A percentile compares a stretch with the other conserved stretches of the same genome.
Conservation (phyloP, 129 eudicot species). For the Solidago caesia region DNA sequence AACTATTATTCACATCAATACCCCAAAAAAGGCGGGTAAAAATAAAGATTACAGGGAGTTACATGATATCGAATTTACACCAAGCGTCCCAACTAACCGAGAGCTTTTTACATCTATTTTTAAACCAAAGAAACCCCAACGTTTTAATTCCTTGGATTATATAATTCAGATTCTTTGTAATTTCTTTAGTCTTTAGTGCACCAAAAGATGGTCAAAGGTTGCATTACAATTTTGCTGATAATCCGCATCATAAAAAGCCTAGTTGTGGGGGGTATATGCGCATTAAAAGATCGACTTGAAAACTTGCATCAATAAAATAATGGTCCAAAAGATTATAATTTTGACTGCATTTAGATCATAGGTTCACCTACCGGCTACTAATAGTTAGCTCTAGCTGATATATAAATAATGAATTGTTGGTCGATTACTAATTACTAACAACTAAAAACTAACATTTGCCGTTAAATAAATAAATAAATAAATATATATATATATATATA, state of each 20-base stretch:
- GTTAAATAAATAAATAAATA: too few species aligned
- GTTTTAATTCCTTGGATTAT: too few species aligned
- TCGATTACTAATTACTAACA: neutral
- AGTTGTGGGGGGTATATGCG: conserved; percentile 6
- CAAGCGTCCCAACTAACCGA: too few species aligned
- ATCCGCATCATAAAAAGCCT: conserved; percentile 19
- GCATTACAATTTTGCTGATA: conserved; percentile 3
- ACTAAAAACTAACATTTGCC: too few species aligned
- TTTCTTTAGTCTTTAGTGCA: conserved; percentile 15
- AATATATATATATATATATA: too few species aligned
- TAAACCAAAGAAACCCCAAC: too few species aligned
- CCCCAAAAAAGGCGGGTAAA: too few species aligned
- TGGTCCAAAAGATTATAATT: neutral
- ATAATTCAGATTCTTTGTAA: neutral
- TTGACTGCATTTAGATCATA: conserved; percentile 19
- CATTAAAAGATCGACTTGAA: conserved; percentile 7
- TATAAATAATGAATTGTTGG: neutral
- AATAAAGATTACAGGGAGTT: too few species aligned
- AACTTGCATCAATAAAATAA: neutral
- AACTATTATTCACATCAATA: too few species aligned
- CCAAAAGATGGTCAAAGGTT: conserved; percentile 18
- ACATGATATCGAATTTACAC: too few species aligned
- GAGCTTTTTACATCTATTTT: too few species aligned
- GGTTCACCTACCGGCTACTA: conserved; percentile 8
- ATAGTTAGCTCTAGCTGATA: conserved; percentile 9